phyloP scores from a whole-genome alignment of 768 basidiomycete species.

The Aureoboletus auriporus region DNA sequence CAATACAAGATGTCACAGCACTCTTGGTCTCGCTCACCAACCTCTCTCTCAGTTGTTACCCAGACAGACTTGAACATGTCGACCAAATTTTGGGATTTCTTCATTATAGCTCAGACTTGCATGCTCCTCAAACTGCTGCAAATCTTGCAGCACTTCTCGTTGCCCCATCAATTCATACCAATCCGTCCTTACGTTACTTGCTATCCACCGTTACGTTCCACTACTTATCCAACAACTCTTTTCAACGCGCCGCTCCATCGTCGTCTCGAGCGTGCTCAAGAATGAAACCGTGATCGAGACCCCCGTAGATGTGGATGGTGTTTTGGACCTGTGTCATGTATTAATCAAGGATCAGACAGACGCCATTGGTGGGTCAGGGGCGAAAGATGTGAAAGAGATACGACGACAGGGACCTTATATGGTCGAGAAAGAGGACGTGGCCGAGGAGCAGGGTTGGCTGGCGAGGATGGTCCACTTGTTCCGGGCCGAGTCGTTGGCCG shows the following conservation, averaged over 20 bases:
- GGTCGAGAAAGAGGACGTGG: conserved; percentile 83
- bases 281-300: conserved; percentile 95
- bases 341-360: conserved; percentile 84
- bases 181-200: conserved; percentile 95
- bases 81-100: conserved; percentile 87
- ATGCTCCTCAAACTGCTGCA: conserved; percentile 78
- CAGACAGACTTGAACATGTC: conserved; percentile 94
- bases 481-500: conserved; percentile 77
- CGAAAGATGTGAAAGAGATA: conserved; percentile 35
- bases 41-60: conserved; percentile 94
- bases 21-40: conserved; percentile 94
- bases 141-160: conserved; percentile 91
- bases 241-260: conserved; percentile 84
- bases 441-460: conserved; percentile 98
- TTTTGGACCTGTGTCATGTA: conserved; percentile 89
- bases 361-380: conserved; percentile 33
- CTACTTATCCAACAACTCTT: conserved; percentile 85
- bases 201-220: conserved; percentile 84
- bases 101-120: conserved; percentile 70
- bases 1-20: conserved; percentile 96
- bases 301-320: conserved; percentile 91
- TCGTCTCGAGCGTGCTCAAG: conserved; percentile 92
- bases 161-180: conserved; percentile 93
- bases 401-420: conserved; percentile 58
- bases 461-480: conserved; percentile 98